Evolutionary conservation across 1,139 yeast species (phyloP), one percentile per base, ranked within the genome.

Genomic region (Taphrina sp.): DNA sequence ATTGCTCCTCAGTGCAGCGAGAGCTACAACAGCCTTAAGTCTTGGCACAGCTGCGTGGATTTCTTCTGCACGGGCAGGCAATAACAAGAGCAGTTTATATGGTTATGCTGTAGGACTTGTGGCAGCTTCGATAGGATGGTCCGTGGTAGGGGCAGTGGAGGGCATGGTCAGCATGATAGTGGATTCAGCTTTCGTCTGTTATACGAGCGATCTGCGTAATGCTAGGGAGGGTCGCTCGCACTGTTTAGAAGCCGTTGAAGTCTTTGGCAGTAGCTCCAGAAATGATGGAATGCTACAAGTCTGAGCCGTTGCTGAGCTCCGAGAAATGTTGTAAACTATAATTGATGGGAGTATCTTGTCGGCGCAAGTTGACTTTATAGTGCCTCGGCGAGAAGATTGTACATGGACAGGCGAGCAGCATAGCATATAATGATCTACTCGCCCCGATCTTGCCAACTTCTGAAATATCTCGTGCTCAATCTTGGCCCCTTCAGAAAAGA

Each of bases 121-220:
- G 12, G 73, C 73, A 1, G 72, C 71, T 16, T 67, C 69, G 46
- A 67, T 72, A 17, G 76, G 76, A 10, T 73, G 75, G 75, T 69
- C 72, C 31, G 69, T 72, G 7, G 67, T 72, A 23, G 76, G 76
- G 1, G 72, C 75, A 10, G 70, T 74, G 8, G 76, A 74, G 59
- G 74, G 74, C 3, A 69, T 71, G 5, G 64, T 73, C 46, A 65
- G 72, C 58, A 71, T 69, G 67, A 65, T 72, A 46, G 70, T 72
- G 45, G 76, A 73, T 55, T 67, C 74, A 1, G 60, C 69, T 14
- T 70, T 65, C 55, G 69, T 73, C 19, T 69, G 71, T 59, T 69
- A 65, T 60, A 71, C 68, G 8, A 64, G 72, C n/a, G 74, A 72
- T 28, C 42, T 53, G n/a, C 31, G 38, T 8, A 34, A 43, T n/a